A percentile compares a stretch with the other conserved stretches of the same genome.
Conservation (phyloP, 140 eudicot species). For the Bidens hawaiensis region DNA sequence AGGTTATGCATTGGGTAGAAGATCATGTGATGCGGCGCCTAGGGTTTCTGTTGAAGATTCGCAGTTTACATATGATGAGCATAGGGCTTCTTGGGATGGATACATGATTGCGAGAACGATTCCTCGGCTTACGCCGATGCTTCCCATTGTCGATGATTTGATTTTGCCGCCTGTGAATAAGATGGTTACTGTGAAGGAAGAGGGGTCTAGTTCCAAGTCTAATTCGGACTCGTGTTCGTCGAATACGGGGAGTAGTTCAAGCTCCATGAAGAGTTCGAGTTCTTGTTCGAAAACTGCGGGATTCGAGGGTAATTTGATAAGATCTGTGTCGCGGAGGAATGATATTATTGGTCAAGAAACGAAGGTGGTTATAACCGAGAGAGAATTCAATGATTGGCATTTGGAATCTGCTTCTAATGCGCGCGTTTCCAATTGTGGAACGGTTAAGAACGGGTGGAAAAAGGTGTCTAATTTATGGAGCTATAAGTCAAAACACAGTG, state of each 20-base stretch:
- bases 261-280: slow-evolving; percentile 57
- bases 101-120: slow-evolving; percentile 74
- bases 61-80: slow-evolving; percentile 51
- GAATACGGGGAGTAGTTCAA: slow-evolving; percentile 62
- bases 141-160: slow-evolving; percentile 65
- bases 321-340: slow-evolving; percentile 24
- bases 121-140: slow-evolving; percentile 66
- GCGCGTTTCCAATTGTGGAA: slow-evolving; percentile 12
- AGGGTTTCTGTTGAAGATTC: slow-evolving; percentile 57
- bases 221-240: slow-evolving; percentile 60
- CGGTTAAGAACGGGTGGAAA: slow-evolving; percentile 50
- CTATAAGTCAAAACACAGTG: slow-evolving; percentile 30
- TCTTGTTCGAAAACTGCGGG: slow-evolving; percentile 36
- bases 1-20: slow-evolving; percentile 53
- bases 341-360: slow-evolving; percentile 28
- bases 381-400: slow-evolving; percentile 79
- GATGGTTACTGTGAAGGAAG: slow-evolving; percentile 38
- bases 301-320: slow-evolving; percentile 37
- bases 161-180: slow-evolving; percentile 37
- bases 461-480: slow-evolving; percentile 54
- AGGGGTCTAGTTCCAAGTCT: slow-evolving; percentile 45
- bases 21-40: slow-evolving; percentile 69
- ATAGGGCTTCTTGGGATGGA: slow-evolving; percentile 96
- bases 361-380: slow-evolving; percentile 76
- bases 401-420: slow-evolving; percentile 23